Evolutionary conservation across 164 flowering plant species (phyloP).

Genomic region (Cinnamomum micranthum): DNA sequence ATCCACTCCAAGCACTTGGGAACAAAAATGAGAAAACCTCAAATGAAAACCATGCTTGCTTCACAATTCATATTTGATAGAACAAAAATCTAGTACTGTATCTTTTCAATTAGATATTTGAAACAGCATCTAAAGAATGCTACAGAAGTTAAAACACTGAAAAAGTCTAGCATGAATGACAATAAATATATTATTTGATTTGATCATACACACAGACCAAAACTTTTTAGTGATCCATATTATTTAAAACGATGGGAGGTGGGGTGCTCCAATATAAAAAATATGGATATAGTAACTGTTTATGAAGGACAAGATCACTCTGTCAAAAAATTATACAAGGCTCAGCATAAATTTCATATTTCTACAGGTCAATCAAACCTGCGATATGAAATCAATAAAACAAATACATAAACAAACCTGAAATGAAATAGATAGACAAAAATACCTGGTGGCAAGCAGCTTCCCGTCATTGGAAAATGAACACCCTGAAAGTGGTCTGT

Average conservation of each 20-base stretch:
- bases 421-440: not conserved
- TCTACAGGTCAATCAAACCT: not conserved
- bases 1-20: slow-evolving; percentile 70
- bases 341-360: not conserved
- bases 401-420: not conserved
- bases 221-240: too few relatives aligned
- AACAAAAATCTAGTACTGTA: too few relatives aligned
- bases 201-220: too few relatives aligned
- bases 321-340: not conserved
- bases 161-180: not conserved
- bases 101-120: not conserved
- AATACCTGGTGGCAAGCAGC: slow-evolving; percentile 85
- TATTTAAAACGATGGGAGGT: too few relatives aligned
- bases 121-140: not conserved
- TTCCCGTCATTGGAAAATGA: slow-evolving; percentile 74
- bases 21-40: slow-evolving; percentile 7
- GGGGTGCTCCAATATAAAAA: too few relatives aligned
- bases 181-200: too few relatives aligned
- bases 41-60: not conserved
- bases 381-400: not conserved
- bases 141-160: not conserved
- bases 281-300: too few relatives aligned
- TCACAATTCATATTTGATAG: not conserved
- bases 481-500: slow-evolving; percentile 88
- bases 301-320: too few relatives aligned